These are phyloP conservation scores for Protomyces lactucae-debilis DNA, from an alignment of 1,139 yeast genomes.

Conservation along the genomic window DNA sequence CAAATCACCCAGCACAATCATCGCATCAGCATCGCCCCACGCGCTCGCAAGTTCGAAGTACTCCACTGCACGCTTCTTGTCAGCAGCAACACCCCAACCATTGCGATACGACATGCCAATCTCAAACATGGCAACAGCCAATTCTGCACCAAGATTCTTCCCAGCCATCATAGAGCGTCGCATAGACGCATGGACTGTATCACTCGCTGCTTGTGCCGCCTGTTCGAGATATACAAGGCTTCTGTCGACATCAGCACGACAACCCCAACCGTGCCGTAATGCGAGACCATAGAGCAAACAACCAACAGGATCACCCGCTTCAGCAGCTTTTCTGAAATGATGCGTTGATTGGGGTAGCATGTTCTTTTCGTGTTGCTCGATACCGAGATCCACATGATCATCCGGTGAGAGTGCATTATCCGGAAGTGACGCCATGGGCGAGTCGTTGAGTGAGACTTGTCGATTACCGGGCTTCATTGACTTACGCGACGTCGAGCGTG, in stretches of 20 bases:
- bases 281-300: conserved; percentile 70
- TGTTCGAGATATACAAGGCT: conserved; percentile 59
- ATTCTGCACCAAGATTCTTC: conserved; percentile 34
- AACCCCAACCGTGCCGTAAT: conserved; percentile 66
- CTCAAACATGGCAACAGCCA: conserved; percentile 50
- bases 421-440: conserved; percentile 13
- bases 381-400: conserved; percentile 51
- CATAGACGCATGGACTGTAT: neutral
- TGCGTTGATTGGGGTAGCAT: conserved; percentile 65
- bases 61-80: conserved; percentile 56
- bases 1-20: conserved; percentile 72
- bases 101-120: conserved; percentile 57
- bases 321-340: conserved; percentile 60
- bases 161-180: conserved; percentile 5
- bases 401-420: conserved; percentile 35
- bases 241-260: conserved; percentile 52
- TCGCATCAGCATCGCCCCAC: conserved; percentile 64
- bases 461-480: neutral
- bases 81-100: conserved; percentile 57
- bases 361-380: conserved; percentile 53
- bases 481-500: neutral
- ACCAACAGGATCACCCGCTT: conserved; percentile 59
- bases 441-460: neutral
- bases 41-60: conserved; percentile 64
- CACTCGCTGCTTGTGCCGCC: conserved; percentile 38